phyloP scores from a whole-genome alignment of 805 yeast species.

The Lipomyces orientalis region DNA sequence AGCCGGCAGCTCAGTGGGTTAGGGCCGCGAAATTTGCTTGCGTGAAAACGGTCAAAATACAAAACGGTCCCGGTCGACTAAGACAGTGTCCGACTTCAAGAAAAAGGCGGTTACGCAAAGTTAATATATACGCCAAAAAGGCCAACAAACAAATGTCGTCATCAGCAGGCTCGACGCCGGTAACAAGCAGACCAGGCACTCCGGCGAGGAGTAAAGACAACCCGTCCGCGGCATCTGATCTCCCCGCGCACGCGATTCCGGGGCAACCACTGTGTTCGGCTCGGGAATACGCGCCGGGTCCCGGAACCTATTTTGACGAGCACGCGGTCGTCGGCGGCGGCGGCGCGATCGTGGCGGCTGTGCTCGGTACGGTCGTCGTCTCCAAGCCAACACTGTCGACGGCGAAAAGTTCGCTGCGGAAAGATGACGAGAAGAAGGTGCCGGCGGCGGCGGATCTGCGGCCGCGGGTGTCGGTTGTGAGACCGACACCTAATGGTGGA shows the following conservation, averaged over 20 bases:
- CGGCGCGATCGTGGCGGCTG: slow-evolving; percentile 26
- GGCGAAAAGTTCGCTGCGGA: neutral
- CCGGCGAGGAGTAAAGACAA: neutral
- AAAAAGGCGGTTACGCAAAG: neutral
- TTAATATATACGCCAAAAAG: neutral
- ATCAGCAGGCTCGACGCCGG: neutral
- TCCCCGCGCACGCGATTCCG: slow-evolving; percentile 31
- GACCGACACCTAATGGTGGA: slow-evolving; percentile 34
- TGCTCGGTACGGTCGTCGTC: slow-evolving; percentile 26
- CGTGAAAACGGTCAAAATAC: no score
- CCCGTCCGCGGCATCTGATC: neutral
- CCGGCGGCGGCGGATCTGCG: slow-evolving; percentile 33
- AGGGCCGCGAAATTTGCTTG: neutral
- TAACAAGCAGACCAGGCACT: neutral
- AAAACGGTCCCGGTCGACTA: neutral
- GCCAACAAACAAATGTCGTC: neutral
- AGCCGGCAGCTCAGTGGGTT: neutral
- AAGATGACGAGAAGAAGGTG: slow-evolving; percentile 11
- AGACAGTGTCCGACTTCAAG: neutral
- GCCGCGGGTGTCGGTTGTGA: slow-evolving; percentile 44
- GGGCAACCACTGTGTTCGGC: slow-evolving; percentile 35
- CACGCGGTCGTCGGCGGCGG: slow-evolving; percentile 2
- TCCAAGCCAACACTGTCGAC: slow-evolving; percentile 18
- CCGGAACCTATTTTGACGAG: slow-evolving; percentile 32
- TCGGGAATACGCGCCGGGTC: slow-evolving; percentile 32